A percentile compares a stretch with the other conserved stretches of the same genome.
phyloP scores from a whole-genome alignment of 2,329 filamentous ascomycete genomes.

The Pseudocercospora fuligena region DNA sequence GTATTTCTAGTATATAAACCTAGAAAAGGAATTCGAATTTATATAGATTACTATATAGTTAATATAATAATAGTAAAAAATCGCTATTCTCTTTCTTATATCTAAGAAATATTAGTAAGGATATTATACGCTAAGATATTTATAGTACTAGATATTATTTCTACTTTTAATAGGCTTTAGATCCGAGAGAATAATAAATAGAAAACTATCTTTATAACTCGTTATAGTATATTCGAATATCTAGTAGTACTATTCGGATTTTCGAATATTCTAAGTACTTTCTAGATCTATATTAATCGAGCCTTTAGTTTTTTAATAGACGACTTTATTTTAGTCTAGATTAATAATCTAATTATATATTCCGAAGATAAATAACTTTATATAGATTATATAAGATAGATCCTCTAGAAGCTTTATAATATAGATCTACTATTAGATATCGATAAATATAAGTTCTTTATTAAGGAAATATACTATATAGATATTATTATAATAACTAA shows the following conservation, averaged over 20 bases:
- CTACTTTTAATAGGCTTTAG: neutral
- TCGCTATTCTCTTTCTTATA: neutral
- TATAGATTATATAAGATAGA: too few relatives aligned
- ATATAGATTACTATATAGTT: neutral
- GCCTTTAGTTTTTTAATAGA: neutral
- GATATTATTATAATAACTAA: too few relatives aligned
- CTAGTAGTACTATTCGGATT: neutral
- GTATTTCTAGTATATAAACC: neutral
- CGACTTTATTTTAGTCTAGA: too few relatives aligned
- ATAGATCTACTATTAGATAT: too few relatives aligned
- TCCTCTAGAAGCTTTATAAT: too few relatives aligned
- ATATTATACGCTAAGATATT: neutral
- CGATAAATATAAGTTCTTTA: too few relatives aligned
- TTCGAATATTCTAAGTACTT: neutral
- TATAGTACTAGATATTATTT: neutral
- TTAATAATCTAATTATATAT: too few relatives aligned
- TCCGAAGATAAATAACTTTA: too few relatives aligned
- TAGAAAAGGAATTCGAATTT: neutral
- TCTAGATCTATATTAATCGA: neutral
- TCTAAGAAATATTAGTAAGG: neutral
- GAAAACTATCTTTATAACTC: neutral
- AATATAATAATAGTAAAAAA: neutral
- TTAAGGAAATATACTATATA: too few relatives aligned
- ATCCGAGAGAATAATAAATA: neutral
- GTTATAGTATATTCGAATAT: neutral